Base-by-base conservation (phyloP, 805 yeast species). In the Saturnispora ahearnii region DNA sequence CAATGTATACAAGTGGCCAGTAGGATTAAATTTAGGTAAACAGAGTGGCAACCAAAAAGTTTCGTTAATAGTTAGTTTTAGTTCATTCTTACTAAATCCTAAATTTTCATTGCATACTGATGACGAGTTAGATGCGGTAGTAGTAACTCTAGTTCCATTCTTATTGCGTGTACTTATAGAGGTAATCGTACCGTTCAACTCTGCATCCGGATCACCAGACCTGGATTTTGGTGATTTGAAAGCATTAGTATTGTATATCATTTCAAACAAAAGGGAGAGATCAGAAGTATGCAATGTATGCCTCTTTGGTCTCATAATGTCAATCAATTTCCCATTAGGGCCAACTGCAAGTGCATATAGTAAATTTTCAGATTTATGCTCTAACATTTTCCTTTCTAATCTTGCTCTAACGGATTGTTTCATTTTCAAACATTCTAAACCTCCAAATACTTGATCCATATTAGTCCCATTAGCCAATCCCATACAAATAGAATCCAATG, bases 31-130 rank as follows among this genome's bases (percentile, higher is more conserved):
- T 57, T 85, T 80, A 0, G 98, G 96, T 62, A 91, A 73, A 64
- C 99, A 91, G 0, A 91, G 73, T 0, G 99, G 99, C 11, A 87
- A 77, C 98, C 98, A 93, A 51, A 88, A 78, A 60, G 90, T 96
- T 56, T 85, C 85, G 50, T 72, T 61, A 56, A 76, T 53, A 1
- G 64, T 55, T 11, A 60, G 41, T 29, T 57, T 55, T 44, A 56
- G 51, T 3, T 38, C 41, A 3, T 36, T 57, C 9, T 58, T 61
- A 10, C 51, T 54, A 22, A 21, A 5, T 43, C 29, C 4, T 13
- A 9, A 6, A 18, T 10, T 36, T n/a, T 21, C 40, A 22, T 4
- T 12, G n/a, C 8, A 11, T 4, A 24, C n/a, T 31, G n/a, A 31
- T 11, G 13, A 31, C 5, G 30, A 11, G 12, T 12, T 13, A 3